Evolutionary conservation across 1,284 basidiomycete genomes (phyloP), one percentile per base, ranked within the genome.

Genomic region (Phellopilus nigrolimitatus): DNA sequence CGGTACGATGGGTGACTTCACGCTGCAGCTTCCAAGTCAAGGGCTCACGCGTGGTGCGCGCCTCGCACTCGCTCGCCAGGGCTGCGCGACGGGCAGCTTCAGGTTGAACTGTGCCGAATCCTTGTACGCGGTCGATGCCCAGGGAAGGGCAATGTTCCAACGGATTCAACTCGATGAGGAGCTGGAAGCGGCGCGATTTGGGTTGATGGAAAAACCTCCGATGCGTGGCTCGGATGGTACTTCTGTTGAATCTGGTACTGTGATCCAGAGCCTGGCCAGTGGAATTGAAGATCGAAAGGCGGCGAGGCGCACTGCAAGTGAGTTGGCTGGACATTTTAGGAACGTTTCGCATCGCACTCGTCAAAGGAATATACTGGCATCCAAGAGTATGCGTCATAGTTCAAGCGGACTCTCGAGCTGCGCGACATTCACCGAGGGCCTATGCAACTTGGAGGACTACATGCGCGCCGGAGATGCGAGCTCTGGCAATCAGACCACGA

Each of bases 11-110:
- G 51, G 46, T n/a, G 53, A 54, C 31, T 6, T 27, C 13, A 45
- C 41, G 12, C 30, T 54, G 22, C 53, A 50, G 28, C 34, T 46
- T 9, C 53, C 53, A 9, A 50, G 43, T 38, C 40, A 50, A 41
- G 53, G 47, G 15, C 37, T 45, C 17, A 54, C 53, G 13, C 49
- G 53, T 27, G 47, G 47, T 21, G 53, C 47, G 12, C 47, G 53
- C 7, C 41, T 49, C n/a, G 41, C 53, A 9, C 47, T 54, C 15
- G 53, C 53, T 9, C 53, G 53, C 6, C 47, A 50, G 41, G 53
- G 53, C 13, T 54, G 37, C 31, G 53, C 53, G 7, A 50, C 53
- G n/a, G 53, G 53, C 21, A 54, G 53, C 33, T 54, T 50, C 38
- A 17, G 48, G 24, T 30, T 54, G 3, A 54, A 54, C 41, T 54